Evolutionary conservation across 768 basidiomycete genomes (phyloP).

Genomic region (Lactarius akahatsu): DNA sequence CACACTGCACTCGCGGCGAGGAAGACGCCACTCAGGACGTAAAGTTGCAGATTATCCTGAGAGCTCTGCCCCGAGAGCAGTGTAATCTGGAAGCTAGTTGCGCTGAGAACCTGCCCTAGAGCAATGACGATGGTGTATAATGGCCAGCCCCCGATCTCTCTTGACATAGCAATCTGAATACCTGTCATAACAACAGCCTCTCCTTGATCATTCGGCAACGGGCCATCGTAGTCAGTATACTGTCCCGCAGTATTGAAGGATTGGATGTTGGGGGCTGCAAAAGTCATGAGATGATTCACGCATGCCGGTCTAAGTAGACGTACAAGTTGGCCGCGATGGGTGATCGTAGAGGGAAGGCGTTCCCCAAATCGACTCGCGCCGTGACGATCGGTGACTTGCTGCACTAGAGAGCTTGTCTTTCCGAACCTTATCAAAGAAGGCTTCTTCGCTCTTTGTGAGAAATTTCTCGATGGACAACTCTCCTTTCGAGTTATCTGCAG

Average conservation of each 20-base stretch:
- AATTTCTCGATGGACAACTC: constrained; percentile 92
- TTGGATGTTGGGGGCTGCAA: constrained; percentile 46
- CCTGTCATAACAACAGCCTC: constrained; percentile 77
- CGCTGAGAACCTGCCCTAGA: constrained; percentile 84
- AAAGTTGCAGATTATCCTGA: constrained; percentile 76
- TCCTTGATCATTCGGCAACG: constrained; percentile 40
- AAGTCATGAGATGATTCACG: constrained; percentile 30
- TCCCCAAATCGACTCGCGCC: constrained; percentile 81
- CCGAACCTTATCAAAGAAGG: constrained; percentile 87
- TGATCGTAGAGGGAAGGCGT: constrained; percentile 56
- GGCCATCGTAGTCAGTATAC: constrained; percentile 48
- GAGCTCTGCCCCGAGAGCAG: constrained; percentile 84
- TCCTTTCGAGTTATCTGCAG: constrained; percentile 83
- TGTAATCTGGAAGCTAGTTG: constrained; percentile 94
- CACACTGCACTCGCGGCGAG: constrained; percentile 81
- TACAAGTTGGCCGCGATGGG: constrained; percentile 70
- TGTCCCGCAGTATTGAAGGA: constrained; percentile 46
- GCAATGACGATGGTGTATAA: constrained; percentile 89
- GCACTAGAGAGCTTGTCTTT: constrained; percentile 86
- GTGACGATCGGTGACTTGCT: constrained; percentile 73
- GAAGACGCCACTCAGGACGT: constrained; percentile 89
- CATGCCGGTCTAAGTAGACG: constrained; percentile 36
- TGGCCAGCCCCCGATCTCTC: constrained; percentile 84
- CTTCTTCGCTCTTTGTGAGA: constrained; percentile 87
- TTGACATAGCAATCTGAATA: constrained; percentile 79